Base-by-base conservation (phyloP, 192 early-diverging fungal genomes). In the Podila epicladia region DNA sequence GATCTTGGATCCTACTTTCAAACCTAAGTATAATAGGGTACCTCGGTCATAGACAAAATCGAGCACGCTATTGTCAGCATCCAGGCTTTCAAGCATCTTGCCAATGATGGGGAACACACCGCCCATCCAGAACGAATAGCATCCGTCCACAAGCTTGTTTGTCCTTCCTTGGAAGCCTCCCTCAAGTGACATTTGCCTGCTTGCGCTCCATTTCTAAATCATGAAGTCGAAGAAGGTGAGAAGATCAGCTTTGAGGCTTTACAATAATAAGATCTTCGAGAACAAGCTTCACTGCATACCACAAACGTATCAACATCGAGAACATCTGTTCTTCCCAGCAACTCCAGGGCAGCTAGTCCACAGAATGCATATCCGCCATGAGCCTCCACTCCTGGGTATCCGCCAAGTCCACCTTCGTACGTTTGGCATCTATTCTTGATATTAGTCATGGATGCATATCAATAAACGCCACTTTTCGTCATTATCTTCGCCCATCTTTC, bases 81-180 rank as follows among this genome's bases (percentile, higher is more conserved):
- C 61, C 8, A 58, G 28, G 2, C 76, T 65, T 31, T 67, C 41
- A 28, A 86, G 33, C 77, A 76, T 76, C 32, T 88, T 78, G 51
- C 88, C 87, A 60, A 96, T 62, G 19, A 99, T 66, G 1, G 94
- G 90, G 50, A 93, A 93, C 4, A 90, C 82, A 9, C 92, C 96
- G 9, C 95, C 96, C 35, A 93, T 89, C 98, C 98, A 99, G 74
- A 96, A 96, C 0, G 98, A 95, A 83, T 99, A 99, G 75, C 98
- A 99, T 0, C 97, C 98, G 83, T 99, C 98, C 0, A 99, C 98
- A 0, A 99, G 87, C 84, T 99, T 99, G 82, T 99, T 99, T 1
- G 95, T 93, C 50, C 98, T 86, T 8, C 98, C 98, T 65, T 95
- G 94, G 74, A 98, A 99, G 29, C 98, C 98, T 53, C 97, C 97